phyloP scores from a whole-genome alignment of 352 stramenopile species.

The Phytophthora podocarpi region DNA sequence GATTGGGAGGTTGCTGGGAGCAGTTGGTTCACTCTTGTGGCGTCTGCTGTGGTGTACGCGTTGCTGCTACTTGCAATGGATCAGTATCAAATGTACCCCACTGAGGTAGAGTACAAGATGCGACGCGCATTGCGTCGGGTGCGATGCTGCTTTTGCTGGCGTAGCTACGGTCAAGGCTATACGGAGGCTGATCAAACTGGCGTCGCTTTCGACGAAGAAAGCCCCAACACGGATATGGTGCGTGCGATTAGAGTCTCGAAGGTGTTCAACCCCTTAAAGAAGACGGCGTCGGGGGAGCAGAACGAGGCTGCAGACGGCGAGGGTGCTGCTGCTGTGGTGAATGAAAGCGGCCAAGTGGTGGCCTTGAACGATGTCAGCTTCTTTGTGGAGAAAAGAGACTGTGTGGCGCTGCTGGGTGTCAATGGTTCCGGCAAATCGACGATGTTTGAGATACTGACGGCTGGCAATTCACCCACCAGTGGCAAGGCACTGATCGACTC shows the following conservation, averaged over 20 bases:
- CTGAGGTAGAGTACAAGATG: constrained; percentile 47
- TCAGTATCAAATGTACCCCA: constrained; percentile 75
- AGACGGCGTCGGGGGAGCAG: background rate
- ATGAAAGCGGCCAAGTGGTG: constrained; percentile 61
- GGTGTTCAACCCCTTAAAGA: constrained; percentile 55
- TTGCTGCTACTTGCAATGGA: constrained; percentile 63
- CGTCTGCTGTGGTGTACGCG: constrained; percentile 53
- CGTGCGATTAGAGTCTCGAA: constrained; percentile 59
- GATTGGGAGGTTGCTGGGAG: constrained; percentile 58
- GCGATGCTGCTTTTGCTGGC: constrained; percentile 16
- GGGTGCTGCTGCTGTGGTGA: constrained; percentile 33
- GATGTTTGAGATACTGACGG: constrained; percentile 96
- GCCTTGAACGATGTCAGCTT: constrained; percentile 83
- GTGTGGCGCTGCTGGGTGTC: constrained; percentile 92
- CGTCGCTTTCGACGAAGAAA: constrained; percentile 34
- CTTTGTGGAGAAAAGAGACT: constrained; percentile 85
- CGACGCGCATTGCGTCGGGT: constrained; percentile 24
- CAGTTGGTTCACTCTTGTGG: constrained; percentile 44
- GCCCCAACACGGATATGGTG: constrained; percentile 44
- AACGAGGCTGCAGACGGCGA: constrained; percentile 12
- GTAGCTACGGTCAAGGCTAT: constrained; percentile 27
- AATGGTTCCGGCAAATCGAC: constrained; percentile 98
- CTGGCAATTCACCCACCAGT: constrained; percentile 77
- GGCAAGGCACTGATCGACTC: constrained; percentile 63
- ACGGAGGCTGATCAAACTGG: constrained; percentile 29